These are phyloP conservation scores for Cytospora paraplurivora DNA, from an alignment of 2,329 filamentous ascomycete species.

Conservation along the genomic window DNA sequence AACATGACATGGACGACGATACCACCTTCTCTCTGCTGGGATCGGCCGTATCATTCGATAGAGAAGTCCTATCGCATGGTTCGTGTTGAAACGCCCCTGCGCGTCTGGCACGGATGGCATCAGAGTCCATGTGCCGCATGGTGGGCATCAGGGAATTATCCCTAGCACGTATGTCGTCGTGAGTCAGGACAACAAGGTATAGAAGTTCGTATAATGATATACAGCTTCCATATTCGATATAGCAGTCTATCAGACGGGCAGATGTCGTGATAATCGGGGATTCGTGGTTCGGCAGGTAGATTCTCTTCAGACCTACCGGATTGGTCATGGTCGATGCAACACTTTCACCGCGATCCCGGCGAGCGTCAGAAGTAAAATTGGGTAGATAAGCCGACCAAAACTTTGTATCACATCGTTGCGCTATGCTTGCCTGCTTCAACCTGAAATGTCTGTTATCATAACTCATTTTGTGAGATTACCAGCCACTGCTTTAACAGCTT, in stretches of 20 bases:
- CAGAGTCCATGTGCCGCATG: background rate
- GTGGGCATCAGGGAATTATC: no score
- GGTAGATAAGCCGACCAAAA: background rate
- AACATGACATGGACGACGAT: background rate
- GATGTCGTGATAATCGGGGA: constrained; percentile 12
- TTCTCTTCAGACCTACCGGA: constrained; percentile 11
- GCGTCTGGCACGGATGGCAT: background rate
- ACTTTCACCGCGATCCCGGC: background rate
- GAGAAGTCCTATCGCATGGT: background rate
- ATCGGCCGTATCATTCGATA: background rate
- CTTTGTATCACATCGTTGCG: background rate
- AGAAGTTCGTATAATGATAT: background rate
- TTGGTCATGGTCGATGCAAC: constrained; percentile 11
- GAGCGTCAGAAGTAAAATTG: no score
- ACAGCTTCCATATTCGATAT: constrained; percentile 22
- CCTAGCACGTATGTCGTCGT: background rate
- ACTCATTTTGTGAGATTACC: background rate
- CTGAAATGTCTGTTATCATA: background rate
- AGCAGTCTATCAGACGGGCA: background rate
- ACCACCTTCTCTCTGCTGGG: constrained; percentile 12
- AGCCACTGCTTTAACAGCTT: background rate
- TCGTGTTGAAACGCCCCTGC: background rate
- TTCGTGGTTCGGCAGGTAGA: background rate
- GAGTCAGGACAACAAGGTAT: constrained; percentile 5
- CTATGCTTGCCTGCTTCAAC: background rate